Base-by-base conservation (phyloP, 768 basidiomycete species). In the Suillus sp. region DNA sequence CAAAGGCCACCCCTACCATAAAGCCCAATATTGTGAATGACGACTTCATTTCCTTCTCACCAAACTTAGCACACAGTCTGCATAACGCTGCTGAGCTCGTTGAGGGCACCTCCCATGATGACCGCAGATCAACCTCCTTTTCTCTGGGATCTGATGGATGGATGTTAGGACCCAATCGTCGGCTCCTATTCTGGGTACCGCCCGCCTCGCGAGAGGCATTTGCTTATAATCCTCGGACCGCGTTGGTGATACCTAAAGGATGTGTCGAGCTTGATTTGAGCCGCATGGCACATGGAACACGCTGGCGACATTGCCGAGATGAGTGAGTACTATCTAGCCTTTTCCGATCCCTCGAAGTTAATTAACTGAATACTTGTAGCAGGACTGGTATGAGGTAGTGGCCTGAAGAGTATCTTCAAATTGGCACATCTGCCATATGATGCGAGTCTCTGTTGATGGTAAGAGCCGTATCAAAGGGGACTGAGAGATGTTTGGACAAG, bases 141-240 rank as follows among this genome's bases (percentile, higher is more conserved):
- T 48, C 30, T 3, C 22, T 60, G 45, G 8, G 51, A 32, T 11
- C 22, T 35, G 58, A 63, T 59, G 62, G 62, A 22, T 63, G 62
- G 62, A 32, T 60, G 25, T 34, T 50, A 5, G 62, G 59, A 22
- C 62, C 62, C 13, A 16, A 18, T 42, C 25, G n/a, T n/a, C 42
- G 42, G 30, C 48, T 62, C 13, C 34, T 62, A 22, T 35, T 61
- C 20, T 64, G 63, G 60, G 63, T 64, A 7, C 63, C 61, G 14
- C n/a, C 54, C 30, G 59, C 63, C 30, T 51, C 16, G 14, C 62
- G 47, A 40, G 30, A 45, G 14, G 34, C 62, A 38, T 32, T 60
- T 25, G 48, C 20, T 35, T 63, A 30, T 60, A n/a, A 35, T 63
- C 30, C 48, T 27, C 48, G 37, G 10, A 60, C 58, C n/a, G 40